Evolutionary conservation across 305 asterid genomes (phyloP), one percentile per base, ranked within the genome.

Genomic region (Petunia hybrid): DNA sequence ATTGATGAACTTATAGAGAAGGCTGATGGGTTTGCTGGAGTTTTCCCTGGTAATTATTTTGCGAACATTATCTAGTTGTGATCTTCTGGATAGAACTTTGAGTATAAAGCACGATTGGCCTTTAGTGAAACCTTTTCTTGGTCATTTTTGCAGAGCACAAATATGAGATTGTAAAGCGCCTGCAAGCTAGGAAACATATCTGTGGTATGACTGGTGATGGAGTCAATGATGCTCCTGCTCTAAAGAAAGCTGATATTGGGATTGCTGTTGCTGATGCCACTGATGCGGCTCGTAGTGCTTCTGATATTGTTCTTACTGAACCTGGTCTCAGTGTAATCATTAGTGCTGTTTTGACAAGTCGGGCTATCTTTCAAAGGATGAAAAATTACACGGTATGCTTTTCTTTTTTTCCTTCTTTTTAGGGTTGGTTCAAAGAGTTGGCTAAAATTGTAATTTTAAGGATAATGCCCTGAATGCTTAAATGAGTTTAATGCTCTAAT

Each of bases 141-240:
- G 81, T 81, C 71, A 51, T 67, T 89, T 8, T 22, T 73, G 6
- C 53, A 96, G 99, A 96, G 86, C 99, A 96, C 89, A 96, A 96
- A 83, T 96, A 96, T 80, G 99, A 96, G 88, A 96, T 96, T 64
- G 99, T 96, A 12, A 96, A 94, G 90, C 97, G 99, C 71, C 90
- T 96, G 84, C 99, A 96, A 92, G 98, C 99, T 42, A 89, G 98
- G 84, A 96, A 96, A 79, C 99, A 97, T 86, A 94, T 97, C 38
- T 97, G 99, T 83, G 99, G 99, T 82, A 97, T 97, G 99, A 97
- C 98, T 35, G 99, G 99, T 69, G 99, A 97, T 85, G 99, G 99
- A 56, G 99, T 97, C 62, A 97, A 97, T 59, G 99, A 97, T 55
- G 99, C 99, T 73, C 99, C 99, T 76, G 99, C 99, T 76, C 86